These are phyloP conservation scores for Paulownia fortunei DNA, from an alignment of 257 asterid species.

Conservation along the genomic window DNA sequence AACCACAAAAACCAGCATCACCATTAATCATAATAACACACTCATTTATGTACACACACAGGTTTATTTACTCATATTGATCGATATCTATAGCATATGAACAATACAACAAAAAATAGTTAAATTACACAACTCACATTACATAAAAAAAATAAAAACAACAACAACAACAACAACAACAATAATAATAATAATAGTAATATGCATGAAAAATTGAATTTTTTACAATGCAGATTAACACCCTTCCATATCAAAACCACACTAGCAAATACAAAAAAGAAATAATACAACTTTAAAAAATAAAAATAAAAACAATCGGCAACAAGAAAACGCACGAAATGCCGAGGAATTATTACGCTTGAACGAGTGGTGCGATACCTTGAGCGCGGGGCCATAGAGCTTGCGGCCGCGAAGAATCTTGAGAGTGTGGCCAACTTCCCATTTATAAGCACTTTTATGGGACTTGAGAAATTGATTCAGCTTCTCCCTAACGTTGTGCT, in stretches of 20 bases:
- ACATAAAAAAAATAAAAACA: not conserved
- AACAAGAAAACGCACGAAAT: not conserved
- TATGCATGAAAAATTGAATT: constrained; percentile 4
- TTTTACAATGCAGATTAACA: constrained; percentile 17
- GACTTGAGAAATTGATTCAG: constrained; percentile 73
- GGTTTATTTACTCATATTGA: no score
- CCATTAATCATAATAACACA: not conserved
- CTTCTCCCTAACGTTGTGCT: constrained; percentile 54
- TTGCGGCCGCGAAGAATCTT: constrained; percentile 76
- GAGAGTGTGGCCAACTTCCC: constrained; percentile 88
- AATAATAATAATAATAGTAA: no score
- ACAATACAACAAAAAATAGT: not conserved
- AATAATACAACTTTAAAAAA: not conserved
- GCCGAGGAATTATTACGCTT: not conserved
- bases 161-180: no score
- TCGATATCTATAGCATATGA: not conserved
- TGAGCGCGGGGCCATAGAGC: constrained; percentile 76
- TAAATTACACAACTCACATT: not conserved
- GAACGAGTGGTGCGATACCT: constrained; percentile 47
- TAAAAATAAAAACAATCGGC: not conserved
- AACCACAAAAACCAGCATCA: not conserved
- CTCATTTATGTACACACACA: not conserved
- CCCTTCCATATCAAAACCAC: not conserved
- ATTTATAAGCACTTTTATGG: constrained; percentile 77
- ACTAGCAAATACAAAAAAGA: not conserved